Percentiles rank a stretch among this genome's conserved stretches.
These are phyloP conservation scores for Ceratobasidium sp. DNA, from an alignment of 1,284 basidiomycete species.

Conservation along the genomic window DNA sequence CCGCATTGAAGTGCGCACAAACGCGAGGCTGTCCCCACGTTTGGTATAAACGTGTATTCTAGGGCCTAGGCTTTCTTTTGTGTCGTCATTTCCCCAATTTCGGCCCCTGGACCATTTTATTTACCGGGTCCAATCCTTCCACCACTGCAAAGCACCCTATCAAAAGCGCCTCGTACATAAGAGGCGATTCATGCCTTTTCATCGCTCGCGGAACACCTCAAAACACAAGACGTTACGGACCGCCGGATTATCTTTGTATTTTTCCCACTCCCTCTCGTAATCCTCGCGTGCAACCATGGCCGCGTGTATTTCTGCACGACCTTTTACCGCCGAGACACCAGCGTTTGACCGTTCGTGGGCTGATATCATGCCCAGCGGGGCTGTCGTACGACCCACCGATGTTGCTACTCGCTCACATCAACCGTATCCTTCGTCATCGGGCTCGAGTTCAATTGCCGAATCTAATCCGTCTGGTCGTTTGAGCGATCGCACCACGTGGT, in stretches of 20 bases:
- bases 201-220: not conserved
- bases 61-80: too few relatives aligned
- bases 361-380: slow-evolving; percentile 27
- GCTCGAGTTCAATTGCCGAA: slow-evolving; percentile 7
- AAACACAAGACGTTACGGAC: not conserved
- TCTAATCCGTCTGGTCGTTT: slow-evolving; percentile 17
- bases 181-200: not conserved
- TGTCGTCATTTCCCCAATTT: not conserved
- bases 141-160: not conserved
- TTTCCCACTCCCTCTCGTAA: not conserved
- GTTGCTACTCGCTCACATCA: slow-evolving; percentile 27
- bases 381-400: slow-evolving; percentile 20
- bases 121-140: not conserved
- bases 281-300: not conserved
- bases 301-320: slow-evolving; percentile 22
- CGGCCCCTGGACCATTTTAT: not conserved
- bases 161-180: not conserved
- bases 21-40: too few relatives aligned
- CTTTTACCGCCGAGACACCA: slow-evolving; percentile 25
- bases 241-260: not conserved
- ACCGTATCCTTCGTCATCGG: slow-evolving; percentile 4
- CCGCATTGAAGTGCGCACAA: not conserved
- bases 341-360: slow-evolving; percentile 35
- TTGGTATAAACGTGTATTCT: not conserved
- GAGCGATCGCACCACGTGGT: slow-evolving; percentile 32